phyloP scores from a whole-genome alignment of 169 alveolate species.

The Plasmodium cynomolgi region DNA sequence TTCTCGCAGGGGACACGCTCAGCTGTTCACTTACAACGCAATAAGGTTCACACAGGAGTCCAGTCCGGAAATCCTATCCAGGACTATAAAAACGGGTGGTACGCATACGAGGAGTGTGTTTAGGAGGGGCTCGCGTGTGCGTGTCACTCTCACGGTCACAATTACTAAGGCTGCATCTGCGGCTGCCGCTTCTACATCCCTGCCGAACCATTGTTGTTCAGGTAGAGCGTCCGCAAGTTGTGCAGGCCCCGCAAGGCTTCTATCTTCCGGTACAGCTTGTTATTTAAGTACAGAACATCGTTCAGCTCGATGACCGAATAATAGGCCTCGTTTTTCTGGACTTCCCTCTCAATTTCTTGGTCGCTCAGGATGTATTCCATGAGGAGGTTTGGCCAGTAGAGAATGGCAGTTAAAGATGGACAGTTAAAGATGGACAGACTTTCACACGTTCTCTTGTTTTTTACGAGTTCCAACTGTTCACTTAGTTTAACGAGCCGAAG shows the following conservation, averaged over 20 bases:
- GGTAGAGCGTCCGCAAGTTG: constrained; percentile 58
- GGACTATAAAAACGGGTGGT: constrained; percentile 20
- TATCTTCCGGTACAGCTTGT: constrained; percentile 29
- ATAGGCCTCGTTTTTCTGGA: constrained; percentile 45
- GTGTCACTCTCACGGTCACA: not conserved
- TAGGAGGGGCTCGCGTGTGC: not conserved
- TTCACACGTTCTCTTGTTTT: not conserved
- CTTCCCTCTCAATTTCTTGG: constrained; percentile 44
- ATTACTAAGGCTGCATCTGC: not conserved
- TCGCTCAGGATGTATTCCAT: constrained; percentile 54
- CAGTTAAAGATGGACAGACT: not conserved
- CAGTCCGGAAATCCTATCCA: constrained; percentile 48
- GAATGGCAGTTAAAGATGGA: not conserved
- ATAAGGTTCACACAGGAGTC: constrained; percentile 51
- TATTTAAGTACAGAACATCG: constrained; percentile 68
- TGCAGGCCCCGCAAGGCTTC: constrained; percentile 26
- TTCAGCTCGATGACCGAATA: constrained; percentile 57
- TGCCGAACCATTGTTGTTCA: constrained; percentile 58
- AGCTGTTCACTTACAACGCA: constrained; percentile 54
- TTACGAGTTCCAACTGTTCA: not conserved
- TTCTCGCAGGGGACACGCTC: not conserved
- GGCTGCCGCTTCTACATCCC: not conserved
- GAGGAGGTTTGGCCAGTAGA: not conserved
- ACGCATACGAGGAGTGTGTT: not conserved
- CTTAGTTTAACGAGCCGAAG: not conserved